phyloP scores from a whole-genome alignment of 495 filamentous ascomycete species.

The Aspergillus heteromorphus region DNA sequence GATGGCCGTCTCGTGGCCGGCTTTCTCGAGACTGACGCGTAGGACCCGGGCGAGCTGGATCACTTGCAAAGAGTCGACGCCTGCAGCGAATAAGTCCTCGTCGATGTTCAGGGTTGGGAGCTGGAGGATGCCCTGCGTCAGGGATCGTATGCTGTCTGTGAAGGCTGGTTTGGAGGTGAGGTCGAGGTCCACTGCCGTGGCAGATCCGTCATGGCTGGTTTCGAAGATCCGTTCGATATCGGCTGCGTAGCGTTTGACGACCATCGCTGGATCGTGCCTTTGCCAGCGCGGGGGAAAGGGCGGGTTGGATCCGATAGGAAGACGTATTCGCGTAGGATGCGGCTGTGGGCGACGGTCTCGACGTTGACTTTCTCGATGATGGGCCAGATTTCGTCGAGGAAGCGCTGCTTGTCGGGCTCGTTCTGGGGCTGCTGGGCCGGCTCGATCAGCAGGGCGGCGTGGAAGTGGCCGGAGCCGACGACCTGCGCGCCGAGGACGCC shows the following conservation, averaged over 20 bases:
- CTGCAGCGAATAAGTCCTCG: slow-evolving; percentile 9
- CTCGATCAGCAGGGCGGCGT: slow-evolving; percentile 22
- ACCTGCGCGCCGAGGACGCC: slow-evolving; percentile 46
- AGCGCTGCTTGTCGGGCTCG: slow-evolving; percentile 1
- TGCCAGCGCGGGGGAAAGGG: slow-evolving; percentile 15
- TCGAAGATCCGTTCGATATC: slow-evolving; percentile 12
- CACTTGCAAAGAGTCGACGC: slow-evolving; percentile 15
- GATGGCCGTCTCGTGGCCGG: background rate
- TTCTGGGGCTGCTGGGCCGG: background rate
- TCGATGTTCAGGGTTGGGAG: slow-evolving; percentile 7
- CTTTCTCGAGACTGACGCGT: slow-evolving; percentile 8
- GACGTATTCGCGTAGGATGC: slow-evolving; percentile 21
- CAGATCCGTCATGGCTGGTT: background rate
- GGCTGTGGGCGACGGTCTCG: slow-evolving; percentile 9
- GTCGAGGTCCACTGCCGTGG: slow-evolving; percentile 1
- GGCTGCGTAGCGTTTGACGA: slow-evolving; percentile 1
- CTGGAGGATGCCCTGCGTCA: slow-evolving; percentile 9
- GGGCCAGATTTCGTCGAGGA: slow-evolving; percentile 14
- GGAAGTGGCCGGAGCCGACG: slow-evolving; percentile 34
- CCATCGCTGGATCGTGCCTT: slow-evolving; percentile 47
- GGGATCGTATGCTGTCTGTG: slow-evolving; percentile 22
- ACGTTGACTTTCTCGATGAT: slow-evolving; percentile 10
- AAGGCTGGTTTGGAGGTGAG: background rate
- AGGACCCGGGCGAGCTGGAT: slow-evolving; percentile 6
- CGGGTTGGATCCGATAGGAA: background rate